phyloP scores from a whole-genome alignment of 805 yeast species.

The Ogataea minuta region DNA sequence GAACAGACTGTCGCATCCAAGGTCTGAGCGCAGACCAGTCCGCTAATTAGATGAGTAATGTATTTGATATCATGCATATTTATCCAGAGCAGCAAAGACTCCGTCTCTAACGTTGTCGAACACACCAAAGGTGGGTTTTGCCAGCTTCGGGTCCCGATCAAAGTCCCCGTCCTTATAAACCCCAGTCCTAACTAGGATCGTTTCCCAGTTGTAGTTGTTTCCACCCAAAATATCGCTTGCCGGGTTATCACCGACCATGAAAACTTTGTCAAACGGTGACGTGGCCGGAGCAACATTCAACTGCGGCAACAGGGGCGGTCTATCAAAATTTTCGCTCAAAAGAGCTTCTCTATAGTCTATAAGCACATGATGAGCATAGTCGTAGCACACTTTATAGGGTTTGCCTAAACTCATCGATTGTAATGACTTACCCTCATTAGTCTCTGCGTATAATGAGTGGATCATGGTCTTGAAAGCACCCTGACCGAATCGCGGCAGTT shows the following conservation, averaged over 20 bases:
- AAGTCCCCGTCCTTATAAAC: conserved; percentile 69
- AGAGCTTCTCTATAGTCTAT: conserved; percentile 50
- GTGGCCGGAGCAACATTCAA: conserved; percentile 40
- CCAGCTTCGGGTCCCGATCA: conserved; percentile 28
- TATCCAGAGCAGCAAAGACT: conserved; percentile 33
- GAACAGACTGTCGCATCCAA: conserved; percentile 81
- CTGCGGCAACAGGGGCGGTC: conserved; percentile 38
- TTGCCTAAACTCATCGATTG: conserved; percentile 70
- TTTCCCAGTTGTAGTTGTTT: conserved; percentile 81
- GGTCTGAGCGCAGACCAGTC: conserved; percentile 40
- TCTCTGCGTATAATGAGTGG: conserved; percentile 51
- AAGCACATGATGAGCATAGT: conserved; percentile 74
- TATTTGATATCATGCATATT: conserved; percentile 14
- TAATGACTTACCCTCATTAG: conserved; percentile 42
- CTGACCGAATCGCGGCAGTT: conserved; percentile 81
- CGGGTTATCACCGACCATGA: conserved; percentile 97
- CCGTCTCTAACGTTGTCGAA: conserved; percentile 48
- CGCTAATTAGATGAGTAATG: conserved; percentile 12
- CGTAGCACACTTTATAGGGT: conserved; percentile 76
- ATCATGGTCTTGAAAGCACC: conserved; percentile 75
- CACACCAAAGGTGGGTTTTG: conserved; percentile 49
- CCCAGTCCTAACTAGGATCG: conserved; percentile 82
- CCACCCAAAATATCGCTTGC: conserved; percentile 92
- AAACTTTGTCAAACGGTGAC: conserved; percentile 60
- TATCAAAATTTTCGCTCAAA: conserved; percentile 16